These are phyloP conservation scores for Turnera subulata DNA, from an alignment of 345 rosid species.

Conservation along the genomic window DNA sequence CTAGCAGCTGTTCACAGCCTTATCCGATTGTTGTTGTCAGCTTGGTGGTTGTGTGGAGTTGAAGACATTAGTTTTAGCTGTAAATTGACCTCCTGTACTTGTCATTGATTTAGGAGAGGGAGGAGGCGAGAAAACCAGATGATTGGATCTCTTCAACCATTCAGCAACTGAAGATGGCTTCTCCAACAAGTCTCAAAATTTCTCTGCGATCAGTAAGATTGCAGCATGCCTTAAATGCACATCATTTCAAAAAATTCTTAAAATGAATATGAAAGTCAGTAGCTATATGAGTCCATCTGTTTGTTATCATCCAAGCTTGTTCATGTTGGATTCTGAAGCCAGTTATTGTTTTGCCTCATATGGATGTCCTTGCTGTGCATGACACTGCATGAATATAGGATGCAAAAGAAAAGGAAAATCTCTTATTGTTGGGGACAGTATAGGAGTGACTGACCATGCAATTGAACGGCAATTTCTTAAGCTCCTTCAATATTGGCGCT, in stretches of 20 bases:
- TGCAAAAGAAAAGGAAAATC: not conserved
- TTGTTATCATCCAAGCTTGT: too few species aligned
- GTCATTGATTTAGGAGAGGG: conserved; percentile 50
- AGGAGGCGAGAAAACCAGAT: conserved; percentile 32
- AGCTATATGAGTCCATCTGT: too few species aligned
- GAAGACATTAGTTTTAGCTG: not conserved
- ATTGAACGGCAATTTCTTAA: not conserved
- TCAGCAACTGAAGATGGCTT: conserved; percentile 56
- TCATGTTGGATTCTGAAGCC: too few species aligned
- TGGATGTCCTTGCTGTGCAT: too few species aligned
- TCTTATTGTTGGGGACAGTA: not conserved
- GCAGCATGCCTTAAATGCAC: not conserved
- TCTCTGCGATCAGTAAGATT: conserved; percentile 68
- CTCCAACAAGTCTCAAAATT: conserved; percentile 86
- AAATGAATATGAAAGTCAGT: not conserved
- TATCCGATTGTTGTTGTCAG: not conserved
- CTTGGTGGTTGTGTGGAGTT: too few species aligned
- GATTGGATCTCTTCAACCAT: conserved; percentile 59
- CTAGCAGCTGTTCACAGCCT: conserved; percentile 1
- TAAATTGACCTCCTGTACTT: conserved; percentile 11
- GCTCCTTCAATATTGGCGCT: not conserved
- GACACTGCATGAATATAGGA: not conserved
- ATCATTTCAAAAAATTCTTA: not conserved
- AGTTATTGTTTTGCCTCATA: too few species aligned
- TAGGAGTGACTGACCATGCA: not conserved